Base-by-base conservation (phyloP, 371 early-diverging fungal genomes). In the Mortierella sp. region DNA sequence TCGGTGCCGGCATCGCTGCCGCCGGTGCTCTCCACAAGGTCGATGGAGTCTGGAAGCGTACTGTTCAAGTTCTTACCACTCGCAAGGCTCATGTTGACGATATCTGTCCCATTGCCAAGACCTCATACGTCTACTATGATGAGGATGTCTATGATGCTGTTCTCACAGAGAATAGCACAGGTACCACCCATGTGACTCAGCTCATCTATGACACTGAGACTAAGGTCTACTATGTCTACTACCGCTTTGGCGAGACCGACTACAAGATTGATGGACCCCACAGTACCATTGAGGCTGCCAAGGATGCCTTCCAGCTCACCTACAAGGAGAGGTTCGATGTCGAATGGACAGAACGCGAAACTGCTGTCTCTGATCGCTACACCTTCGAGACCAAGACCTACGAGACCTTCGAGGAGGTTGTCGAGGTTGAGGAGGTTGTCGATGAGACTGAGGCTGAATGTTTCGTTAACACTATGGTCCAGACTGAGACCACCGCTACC, bases 331-430 rank as follows among this genome's bases (percentile, higher is more conserved):
- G 62, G 51, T 70, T 69, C 49, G 75, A 62, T 28, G 51, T 75
- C 24, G 35, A 55, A 2, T 60, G 60, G 60, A 47, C 49, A 16
- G 65, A 65, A 47, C 75, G 76, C 37, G 70, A 65, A 57, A 70
- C 70, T 14, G 43, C 66, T 28, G 64, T 66, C 51, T 43, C 35
- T 30, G 76, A 58, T 60, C 62, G 11, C 0, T 68, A 49, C 39
- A 68, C 65, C 32, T 77, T 72, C 35, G 58, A 72, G 52, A 37
- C 65, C 55, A 52, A 77, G 69, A 65, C 68, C 16, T 68, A 77
- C 58, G 77, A 72, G 66, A 64, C 68, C 37, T 64, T 67, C 40
- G 77, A 77, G 69, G 69, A 72, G 14, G 18, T 77, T 22, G 77
- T 68, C 57, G 77, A 77, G 66, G 54, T 77, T 18, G 66, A 68